Evolutionary conservation across 257 asterid genomes (phyloP), one percentile per base, ranked within the genome.

Genomic region (Prunella vulgaris): DNA sequence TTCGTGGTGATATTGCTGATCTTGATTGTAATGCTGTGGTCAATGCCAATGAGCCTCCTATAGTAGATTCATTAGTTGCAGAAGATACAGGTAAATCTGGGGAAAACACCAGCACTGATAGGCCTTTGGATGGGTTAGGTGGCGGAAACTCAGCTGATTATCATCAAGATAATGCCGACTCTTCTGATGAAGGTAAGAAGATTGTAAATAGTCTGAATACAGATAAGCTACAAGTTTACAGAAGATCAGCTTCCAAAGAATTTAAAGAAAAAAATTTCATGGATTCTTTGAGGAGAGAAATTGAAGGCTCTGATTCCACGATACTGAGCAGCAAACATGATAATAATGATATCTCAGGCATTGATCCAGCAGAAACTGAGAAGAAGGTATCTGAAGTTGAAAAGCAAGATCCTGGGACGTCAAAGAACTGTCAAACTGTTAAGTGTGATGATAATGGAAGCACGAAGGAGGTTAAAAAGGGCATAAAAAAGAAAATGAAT

Each of bases 201-300:
- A 15, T 62, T 38, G 78, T 77, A 65, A 42, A 75, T 74, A 80
- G 65, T 66, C 51, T 69, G 69, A 69, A 68, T 67, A 81, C 72
- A 70, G 87, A 83, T 20, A 78, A 69, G 63, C 63, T 84, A 46
- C 95, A 82, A 75, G 97, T 84, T 59, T 82, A 87, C 85, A 84
- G 68, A 85, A 82, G 93, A 80, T 83, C 93, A 38, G 77, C 63
- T 60, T 62, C 79, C 76, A 87, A 83, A 79, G 90, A 83, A 76
- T 72, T 77, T 76, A 83, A 74, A 74, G 93, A 83, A 59, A 83
- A 76, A 78, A 63, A 44, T 66, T 44, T 49, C 60, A n/a, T 64
- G 24, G 85, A 79, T 81, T 74, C 78, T 65, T 44, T 52, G 28
- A 74, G 61, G 38, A 64, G 22, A 60, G 84, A 73, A 38, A 63